phyloP scores from a whole-genome alignment of 768 basidiomycete genomes.

The Daedaleopsis sinensis region DNA sequence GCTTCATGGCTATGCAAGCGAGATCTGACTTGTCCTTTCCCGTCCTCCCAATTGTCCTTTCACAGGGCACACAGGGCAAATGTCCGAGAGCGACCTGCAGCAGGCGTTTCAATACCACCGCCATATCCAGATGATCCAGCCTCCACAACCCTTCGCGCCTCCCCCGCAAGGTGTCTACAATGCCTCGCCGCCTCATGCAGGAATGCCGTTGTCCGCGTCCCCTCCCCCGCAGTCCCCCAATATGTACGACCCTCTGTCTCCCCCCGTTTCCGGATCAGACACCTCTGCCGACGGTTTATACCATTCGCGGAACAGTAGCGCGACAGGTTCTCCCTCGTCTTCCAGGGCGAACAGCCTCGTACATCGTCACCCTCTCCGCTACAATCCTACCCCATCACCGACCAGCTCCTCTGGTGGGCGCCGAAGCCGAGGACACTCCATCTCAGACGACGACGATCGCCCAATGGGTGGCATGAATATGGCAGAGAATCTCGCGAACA shows the following conservation, averaged over 20 bases:
- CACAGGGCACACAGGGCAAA: slow-evolving; percentile 68
- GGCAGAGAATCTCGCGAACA: slow-evolving; percentile 73
- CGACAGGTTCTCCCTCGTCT: slow-evolving; percentile 75
- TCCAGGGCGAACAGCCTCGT: slow-evolving; percentile 78
- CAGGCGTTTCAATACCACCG: slow-evolving; percentile 60
- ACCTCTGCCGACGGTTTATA: slow-evolving; percentile 83
- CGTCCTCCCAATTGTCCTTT: slow-evolving; percentile 44
- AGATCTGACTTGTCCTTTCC: slow-evolving; percentile 53
- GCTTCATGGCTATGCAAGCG: slow-evolving; percentile 42
- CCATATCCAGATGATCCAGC: slow-evolving; percentile 66
- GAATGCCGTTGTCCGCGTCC: slow-evolving; percentile 55
- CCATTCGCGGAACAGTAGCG: slow-evolving; percentile 77
- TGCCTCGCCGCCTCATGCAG: slow-evolving; percentile 60
- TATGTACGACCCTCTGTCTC: slow-evolving; percentile 84
- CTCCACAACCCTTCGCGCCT: slow-evolving; percentile 57
- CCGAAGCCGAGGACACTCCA: slow-evolving; percentile 64
- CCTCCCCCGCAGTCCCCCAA: slow-evolving; percentile 78
- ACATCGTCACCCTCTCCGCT: slow-evolving; percentile 68
- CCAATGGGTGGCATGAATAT: slow-evolving; percentile 60
- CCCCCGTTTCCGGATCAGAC: slow-evolving; percentile 88
- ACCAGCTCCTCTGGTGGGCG: slow-evolving; percentile 70
- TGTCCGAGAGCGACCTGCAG: slow-evolving; percentile 68
- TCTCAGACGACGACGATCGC: slow-evolving; percentile 69
- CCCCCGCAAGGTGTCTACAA: slow-evolving; percentile 56
- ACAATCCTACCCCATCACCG: slow-evolving; percentile 83